Evolutionary conservation across 2,329 filamentous ascomycete species (phyloP).

Genomic region (Colletotrichum theobromicola): DNA sequence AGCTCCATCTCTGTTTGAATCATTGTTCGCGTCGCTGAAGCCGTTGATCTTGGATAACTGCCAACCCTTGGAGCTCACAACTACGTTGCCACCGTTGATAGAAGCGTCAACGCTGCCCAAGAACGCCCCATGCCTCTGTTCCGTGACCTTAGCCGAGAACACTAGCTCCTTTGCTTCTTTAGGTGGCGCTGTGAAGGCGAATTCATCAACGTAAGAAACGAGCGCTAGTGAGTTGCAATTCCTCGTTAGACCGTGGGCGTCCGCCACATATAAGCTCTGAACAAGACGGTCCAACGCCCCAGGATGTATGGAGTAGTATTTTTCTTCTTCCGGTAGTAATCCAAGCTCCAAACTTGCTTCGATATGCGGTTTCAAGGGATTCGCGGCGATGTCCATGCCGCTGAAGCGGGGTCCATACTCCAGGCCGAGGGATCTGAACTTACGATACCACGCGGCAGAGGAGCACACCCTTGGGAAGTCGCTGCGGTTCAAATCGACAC

Average conservation of each 20-base stretch:
- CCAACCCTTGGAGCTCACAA: slow-evolving; percentile 5
- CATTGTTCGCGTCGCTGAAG: not conserved
- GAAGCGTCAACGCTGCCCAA: not conserved
- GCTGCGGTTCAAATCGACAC: not conserved
- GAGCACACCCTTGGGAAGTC: not conserved
- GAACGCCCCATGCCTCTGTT: not conserved
- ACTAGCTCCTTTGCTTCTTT: not conserved
- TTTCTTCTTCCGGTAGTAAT: not conserved
- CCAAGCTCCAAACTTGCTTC: not conserved
- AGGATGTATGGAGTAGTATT: not conserved
- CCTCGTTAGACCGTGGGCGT: not conserved
- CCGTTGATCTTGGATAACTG: not conserved
- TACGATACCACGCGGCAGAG: not conserved
- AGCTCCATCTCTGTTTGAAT: not conserved
- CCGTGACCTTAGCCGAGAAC: not conserved
- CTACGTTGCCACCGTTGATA: not conserved
- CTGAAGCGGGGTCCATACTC: slow-evolving; percentile 7
- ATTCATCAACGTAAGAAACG: not conserved
- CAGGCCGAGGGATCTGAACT: not conserved
- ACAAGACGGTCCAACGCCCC: not conserved
- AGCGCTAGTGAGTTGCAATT: not conserved
- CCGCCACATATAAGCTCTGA: not conserved
- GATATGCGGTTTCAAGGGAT: not conserved
- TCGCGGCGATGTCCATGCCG: not conserved
- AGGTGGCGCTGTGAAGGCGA: not conserved